Conservation (phyloP, 345 rosid species). For the Populus davidiana region DNA sequence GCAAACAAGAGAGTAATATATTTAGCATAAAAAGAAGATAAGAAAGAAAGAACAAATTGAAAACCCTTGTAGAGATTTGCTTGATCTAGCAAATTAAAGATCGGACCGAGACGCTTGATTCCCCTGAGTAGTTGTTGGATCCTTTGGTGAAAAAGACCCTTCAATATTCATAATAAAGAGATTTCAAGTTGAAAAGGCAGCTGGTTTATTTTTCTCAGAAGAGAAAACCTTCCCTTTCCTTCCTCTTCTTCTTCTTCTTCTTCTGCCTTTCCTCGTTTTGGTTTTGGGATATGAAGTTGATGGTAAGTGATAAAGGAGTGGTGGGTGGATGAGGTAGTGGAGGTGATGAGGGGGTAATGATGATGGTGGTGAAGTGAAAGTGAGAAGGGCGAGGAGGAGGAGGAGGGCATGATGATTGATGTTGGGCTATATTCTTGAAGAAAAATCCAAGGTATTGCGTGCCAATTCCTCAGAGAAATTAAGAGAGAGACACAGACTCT, state of each 20-base stretch:
- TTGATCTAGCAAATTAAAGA: constrained; percentile 32
- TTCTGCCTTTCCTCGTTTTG: constrained; percentile 11
- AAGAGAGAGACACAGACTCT: constrained; percentile 5
- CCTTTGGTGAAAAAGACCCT: constrained; percentile 22
- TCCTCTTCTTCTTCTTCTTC: constrained; percentile 12
- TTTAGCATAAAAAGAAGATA: background rate
- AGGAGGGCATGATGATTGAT: constrained; percentile 49
- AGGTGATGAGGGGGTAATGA: constrained; percentile 42
- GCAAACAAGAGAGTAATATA: background rate
- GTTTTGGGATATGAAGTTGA: constrained; percentile 26
- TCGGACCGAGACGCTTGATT: constrained; percentile 69
- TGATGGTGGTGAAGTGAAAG: constrained; percentile 38
- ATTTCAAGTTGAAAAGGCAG: background rate
- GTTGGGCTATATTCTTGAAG: constrained; percentile 31
- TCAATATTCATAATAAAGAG: background rate
- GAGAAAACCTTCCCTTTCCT: background rate
- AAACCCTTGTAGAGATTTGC: constrained; percentile 22
- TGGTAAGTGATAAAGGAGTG: constrained; percentile 6
- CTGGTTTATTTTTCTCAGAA: background rate
- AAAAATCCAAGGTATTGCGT: constrained; percentile 34
- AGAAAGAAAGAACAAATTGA: background rate
- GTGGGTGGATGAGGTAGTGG: constrained; percentile 5
- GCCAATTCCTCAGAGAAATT: constrained; percentile 12
- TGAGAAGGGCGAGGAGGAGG: constrained; percentile 33
- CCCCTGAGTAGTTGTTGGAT: constrained; percentile 39